Percentiles rank a stretch among this genome's conserved stretches.
Conservation (phyloP, 2,329 filamentous ascomycete species). For the Colletotrichum cuscutae region DNA sequence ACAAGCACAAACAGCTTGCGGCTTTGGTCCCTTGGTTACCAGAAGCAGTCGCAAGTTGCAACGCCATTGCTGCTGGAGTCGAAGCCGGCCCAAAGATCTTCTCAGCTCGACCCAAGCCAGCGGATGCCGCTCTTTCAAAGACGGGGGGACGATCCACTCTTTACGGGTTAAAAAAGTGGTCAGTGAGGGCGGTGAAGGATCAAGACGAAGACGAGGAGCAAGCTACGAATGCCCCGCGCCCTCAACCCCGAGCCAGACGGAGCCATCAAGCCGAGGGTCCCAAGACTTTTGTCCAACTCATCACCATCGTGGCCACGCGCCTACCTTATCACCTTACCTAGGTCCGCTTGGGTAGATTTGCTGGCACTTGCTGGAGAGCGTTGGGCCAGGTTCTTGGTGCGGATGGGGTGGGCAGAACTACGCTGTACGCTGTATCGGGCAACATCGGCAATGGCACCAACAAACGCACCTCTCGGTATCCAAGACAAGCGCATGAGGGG, state of each 20-base stretch:
- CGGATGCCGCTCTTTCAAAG: constrained; percentile 18
- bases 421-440: not conserved
- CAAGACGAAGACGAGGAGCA: not conserved
- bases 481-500: not conserved
- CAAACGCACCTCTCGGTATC: not conserved
- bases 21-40: not conserved
- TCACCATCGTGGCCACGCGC: not conserved
- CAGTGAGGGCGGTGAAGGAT: constrained; percentile 29
- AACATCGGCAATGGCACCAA: not conserved
- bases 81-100: not conserved
- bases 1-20: constrained; percentile 12
- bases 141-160: constrained; percentile 11
- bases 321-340: not conserved
- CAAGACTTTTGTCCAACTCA: constrained; percentile 24
- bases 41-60: not conserved
- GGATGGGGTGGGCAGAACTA: not conserved
- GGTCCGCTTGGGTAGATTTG: not conserved
- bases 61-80: not conserved
- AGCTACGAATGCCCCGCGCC: constrained; percentile 20
- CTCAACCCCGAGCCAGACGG: constrained; percentile 20
- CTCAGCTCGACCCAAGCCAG: constrained; percentile 7
- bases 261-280: constrained; percentile 7
- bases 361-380: not conserved
- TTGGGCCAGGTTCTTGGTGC: not conserved
- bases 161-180: constrained; percentile 27